Evolutionary conservation across 805 yeast genomes (phyloP), one percentile per base, ranked within the genome.

Genomic region (Candida arabinofermentans): DNA sequence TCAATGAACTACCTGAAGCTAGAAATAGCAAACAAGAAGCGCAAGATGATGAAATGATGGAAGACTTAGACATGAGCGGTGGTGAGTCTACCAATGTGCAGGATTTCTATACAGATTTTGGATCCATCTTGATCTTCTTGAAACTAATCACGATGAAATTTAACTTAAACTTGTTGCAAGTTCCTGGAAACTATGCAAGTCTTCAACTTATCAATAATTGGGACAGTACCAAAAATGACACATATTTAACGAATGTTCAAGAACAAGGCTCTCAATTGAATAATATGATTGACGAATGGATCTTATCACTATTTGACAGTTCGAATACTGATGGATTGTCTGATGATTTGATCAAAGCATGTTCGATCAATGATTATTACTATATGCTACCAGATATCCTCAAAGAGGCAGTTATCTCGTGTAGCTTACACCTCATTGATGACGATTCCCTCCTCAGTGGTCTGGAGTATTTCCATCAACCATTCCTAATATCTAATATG

Each of bases 391-490:
- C 96, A 2, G 69, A 76, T 4, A 77, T 91, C 22, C 78, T 87
- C 53, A 80, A 79, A 46, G 90, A 87, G 56, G 82, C 87, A 0
- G 68, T 86, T 10, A 58, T 71, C 13, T 86, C 95, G 1, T 69
- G 77, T 37, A 72, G 74, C 18, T 61, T 71, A 19, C 77, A 75
- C 1, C 62, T 77, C 12, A 69, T 86, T 3, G 83, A 79, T 48
- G 58, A 72, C 8, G 81, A 80, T 4, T 73, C 79, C 4, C 67
- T 88, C 31, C 72, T 71, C 36, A 86, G 85, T 42, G 97, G 96
- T 0, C 67, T 91, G 27, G 97, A 90, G 54, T 88, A 90, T 54
- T 84, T 91, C 50, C 69, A 85, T 34, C 96, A 90, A 54, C 84
- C 87, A 2, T 85, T 86, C 48, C 67, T 91, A 49, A 68, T 85